Percentiles rank a stretch among this genome's conserved stretches.
Evolutionary conservation across 2,329 filamentous ascomycete species (phyloP).

Genomic region (Domatiomyces globalis): DNA sequence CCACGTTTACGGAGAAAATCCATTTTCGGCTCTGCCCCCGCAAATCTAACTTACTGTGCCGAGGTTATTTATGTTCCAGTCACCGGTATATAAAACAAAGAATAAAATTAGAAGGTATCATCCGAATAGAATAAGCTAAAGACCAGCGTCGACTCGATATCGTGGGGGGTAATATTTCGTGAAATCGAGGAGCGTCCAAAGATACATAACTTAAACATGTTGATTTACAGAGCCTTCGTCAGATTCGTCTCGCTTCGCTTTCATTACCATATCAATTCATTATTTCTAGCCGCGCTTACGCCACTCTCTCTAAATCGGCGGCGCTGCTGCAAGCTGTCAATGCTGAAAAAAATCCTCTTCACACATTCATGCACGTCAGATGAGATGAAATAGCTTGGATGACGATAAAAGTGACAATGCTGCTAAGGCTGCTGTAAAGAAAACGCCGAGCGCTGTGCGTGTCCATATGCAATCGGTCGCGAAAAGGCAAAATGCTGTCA

Average conservation of each 20-base stretch:
- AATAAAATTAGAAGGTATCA: not conserved
- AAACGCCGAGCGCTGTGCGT: not conserved
- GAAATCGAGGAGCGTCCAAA: not conserved
- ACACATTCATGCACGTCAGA: not conserved
- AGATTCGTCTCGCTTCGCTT: not conserved
- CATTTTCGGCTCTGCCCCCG: not conserved
- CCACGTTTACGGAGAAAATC: not conserved
- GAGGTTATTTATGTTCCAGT: not conserved
- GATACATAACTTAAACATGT: not conserved
- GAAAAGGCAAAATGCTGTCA: slow-evolving; percentile 2
- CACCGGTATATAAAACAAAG: no score
- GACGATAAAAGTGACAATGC: no score
- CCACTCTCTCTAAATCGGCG: not conserved
- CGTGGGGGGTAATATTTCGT: not conserved
- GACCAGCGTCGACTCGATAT: not conserved
- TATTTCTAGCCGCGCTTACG: not conserved
- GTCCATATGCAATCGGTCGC: not conserved
- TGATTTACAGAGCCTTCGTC: not conserved
- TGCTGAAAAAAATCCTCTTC: not conserved
- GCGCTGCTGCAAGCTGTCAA: not conserved
- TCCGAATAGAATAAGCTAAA: not conserved
- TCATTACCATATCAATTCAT: not conserved
- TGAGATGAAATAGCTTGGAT: not conserved
- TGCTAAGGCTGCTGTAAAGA: slow-evolving; percentile 2
- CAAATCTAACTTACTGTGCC: not conserved